These are phyloP conservation scores for Hygrophoropsis aurantiaca DNA, from an alignment of 768 basidiomycete species.

Conservation along the genomic window DNA sequence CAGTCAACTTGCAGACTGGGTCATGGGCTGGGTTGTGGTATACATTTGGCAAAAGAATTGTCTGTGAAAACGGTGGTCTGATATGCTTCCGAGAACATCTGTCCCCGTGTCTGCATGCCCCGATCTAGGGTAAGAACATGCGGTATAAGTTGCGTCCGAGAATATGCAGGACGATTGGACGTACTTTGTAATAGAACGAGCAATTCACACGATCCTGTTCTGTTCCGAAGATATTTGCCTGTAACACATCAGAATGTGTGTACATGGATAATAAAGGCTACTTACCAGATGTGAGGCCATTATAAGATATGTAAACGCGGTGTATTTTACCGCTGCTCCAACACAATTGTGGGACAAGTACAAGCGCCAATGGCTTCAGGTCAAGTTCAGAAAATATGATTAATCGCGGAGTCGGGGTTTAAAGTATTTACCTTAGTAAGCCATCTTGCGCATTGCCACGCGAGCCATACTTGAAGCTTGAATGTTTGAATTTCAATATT, in stretches of 20 bases:
- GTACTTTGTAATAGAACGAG: slow-evolving; percentile 96
- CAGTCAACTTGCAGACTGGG: slow-evolving; percentile 82
- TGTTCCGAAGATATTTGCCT: slow-evolving; percentile 96
- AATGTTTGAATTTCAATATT: too few species aligned
- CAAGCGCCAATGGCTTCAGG: too few species aligned
- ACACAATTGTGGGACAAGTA: too few species aligned
- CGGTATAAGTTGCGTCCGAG: not conserved
- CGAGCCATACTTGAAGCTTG: too few species aligned
- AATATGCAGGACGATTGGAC: slow-evolving; percentile 17
- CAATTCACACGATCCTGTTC: slow-evolving; percentile 97
- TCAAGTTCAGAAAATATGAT: slow-evolving; percentile 15
- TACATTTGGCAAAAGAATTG: slow-evolving; percentile 93
- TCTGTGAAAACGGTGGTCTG: slow-evolving; percentile 95
- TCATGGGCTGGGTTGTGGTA: slow-evolving; percentile 98
- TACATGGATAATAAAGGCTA: slow-evolving; percentile 5
- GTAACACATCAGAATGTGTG: not conserved
- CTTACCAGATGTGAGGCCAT: slow-evolving; percentile 81
- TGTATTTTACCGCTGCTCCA: too few species aligned
- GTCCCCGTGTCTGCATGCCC: slow-evolving; percentile 97
- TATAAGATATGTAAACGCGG: too few species aligned
- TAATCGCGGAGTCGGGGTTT: slow-evolving; percentile 23
- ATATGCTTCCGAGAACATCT: slow-evolving; percentile 99
- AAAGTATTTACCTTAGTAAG: slow-evolving; percentile 9
- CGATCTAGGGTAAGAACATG: slow-evolving; percentile 62
- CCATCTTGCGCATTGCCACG: not conserved